A percentile compares a stretch with the other conserved stretches of the same genome.
These are phyloP conservation scores for Ramaria rubella DNA, from an alignment of 768 basidiomycete species.

Conservation along the genomic window DNA sequence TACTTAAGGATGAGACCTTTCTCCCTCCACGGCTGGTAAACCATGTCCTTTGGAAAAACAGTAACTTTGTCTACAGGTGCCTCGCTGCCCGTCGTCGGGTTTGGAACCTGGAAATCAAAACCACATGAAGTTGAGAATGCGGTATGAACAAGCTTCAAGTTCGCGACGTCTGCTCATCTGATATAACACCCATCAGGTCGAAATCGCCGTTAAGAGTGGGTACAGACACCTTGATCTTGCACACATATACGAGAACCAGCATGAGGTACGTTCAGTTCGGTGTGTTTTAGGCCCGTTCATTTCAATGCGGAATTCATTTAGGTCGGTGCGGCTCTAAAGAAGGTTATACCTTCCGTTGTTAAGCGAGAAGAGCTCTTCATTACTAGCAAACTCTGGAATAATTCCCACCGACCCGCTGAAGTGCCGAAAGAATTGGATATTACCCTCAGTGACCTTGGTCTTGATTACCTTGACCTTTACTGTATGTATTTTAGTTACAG, in stretches of 20 bases:
- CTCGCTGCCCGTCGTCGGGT: conserved; percentile 66
- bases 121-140: conserved; percentile 70
- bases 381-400: conserved; percentile 82
- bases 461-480: conserved; percentile 78
- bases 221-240: conserved; percentile 86
- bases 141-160: conserved; percentile 32
- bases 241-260: conserved; percentile 72
- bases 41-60: conserved; percentile 38
- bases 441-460: conserved; percentile 64
- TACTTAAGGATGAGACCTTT: not conserved
- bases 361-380: conserved; percentile 77
- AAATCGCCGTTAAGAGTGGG: conserved; percentile 64
- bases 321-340: conserved; percentile 67
- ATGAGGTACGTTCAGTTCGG: conserved; percentile 36
- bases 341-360: conserved; percentile 70
- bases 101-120: conserved; percentile 77
- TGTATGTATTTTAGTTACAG: conserved; percentile 34
- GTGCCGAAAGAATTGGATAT: conserved; percentile 73
- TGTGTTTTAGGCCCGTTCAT: conserved; percentile 8
- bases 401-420: conserved; percentile 53
- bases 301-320: conserved; percentile 6
- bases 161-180: not conserved
- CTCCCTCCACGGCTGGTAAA: not conserved
- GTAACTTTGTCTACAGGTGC: conserved; percentile 42
- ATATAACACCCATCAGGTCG: conserved; percentile 43